These are phyloP conservation scores for Skeletonema menzelii DNA, from an alignment of 108 stramenopile species.

Conservation along the genomic window DNA sequence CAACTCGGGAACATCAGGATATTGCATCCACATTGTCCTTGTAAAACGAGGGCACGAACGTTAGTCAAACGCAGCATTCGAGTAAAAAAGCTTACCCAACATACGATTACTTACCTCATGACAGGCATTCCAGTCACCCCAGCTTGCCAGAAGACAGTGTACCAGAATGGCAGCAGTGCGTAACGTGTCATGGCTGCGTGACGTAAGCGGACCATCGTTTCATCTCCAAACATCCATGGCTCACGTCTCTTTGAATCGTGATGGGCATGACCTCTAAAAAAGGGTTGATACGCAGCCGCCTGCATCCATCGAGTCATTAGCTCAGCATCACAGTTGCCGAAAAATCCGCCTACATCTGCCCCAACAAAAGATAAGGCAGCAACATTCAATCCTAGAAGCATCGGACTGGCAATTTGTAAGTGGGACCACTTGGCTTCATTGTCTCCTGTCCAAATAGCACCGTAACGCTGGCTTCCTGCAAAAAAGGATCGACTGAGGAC, in stretches of 20 bases:
- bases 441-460: constrained; percentile 99
- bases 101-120: constrained; percentile 83
- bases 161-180: constrained; percentile 97
- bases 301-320: constrained; percentile 99
- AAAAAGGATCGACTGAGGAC: constrained; percentile 96
- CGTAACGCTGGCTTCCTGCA: constrained; percentile 95
- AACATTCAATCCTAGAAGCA: constrained; percentile 94
- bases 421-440: constrained; percentile 96
- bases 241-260: constrained; percentile 97
- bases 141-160: constrained; percentile 90
- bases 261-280: constrained; percentile 99
- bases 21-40: constrained; percentile 93
- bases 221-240: constrained; percentile 98
- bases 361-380: constrained; percentile 96
- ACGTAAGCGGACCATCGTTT: constrained; percentile 71
- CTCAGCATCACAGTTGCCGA: constrained; percentile 95
- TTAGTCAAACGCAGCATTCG: background rate
- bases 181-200: constrained; percentile 91
- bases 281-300: constrained; percentile 97
- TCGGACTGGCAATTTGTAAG: constrained; percentile 90
- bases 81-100: background rate
- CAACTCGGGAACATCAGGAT: constrained; percentile 69
- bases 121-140: constrained; percentile 92
- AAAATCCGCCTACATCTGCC: constrained; percentile 99
- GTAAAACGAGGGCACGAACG: background rate